Evolutionary conservation across 495 filamentous ascomycete species (phyloP).

Genomic region (Neurospora tetraspora): DNA sequence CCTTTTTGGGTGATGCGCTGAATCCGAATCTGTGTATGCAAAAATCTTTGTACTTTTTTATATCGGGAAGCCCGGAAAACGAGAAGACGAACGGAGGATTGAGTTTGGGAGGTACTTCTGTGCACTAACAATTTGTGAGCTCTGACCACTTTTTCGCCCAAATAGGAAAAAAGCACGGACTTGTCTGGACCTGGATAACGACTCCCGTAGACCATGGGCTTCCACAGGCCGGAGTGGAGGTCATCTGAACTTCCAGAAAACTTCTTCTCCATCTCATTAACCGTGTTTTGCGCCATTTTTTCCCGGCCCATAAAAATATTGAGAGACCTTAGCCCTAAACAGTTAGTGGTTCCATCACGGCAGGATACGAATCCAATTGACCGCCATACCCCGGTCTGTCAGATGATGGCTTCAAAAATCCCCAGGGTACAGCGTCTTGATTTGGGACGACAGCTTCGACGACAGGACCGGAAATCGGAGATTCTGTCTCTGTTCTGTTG

Average conservation of each 20-base stretch:
- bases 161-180: background rate
- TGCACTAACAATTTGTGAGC: background rate
- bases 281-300: too few species aligned
- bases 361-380: background rate
- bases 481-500: too few species aligned
- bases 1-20: too few species aligned
- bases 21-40: too few species aligned
- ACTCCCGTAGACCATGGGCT: background rate
- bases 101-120: background rate
- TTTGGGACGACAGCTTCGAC: background rate
- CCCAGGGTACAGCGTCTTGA: background rate
- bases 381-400: background rate
- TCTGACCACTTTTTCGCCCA: background rate
- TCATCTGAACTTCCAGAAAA: background rate
- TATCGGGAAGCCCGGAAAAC: too few species aligned
- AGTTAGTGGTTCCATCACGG: background rate
- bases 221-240: background rate
- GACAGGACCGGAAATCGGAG: background rate
- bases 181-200: background rate
- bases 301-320: too few species aligned
- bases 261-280: background rate
- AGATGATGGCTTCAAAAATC: background rate
- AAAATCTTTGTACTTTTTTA: too few species aligned
- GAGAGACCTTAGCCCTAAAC: too few species aligned
- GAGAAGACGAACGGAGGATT: too few species aligned